Conservation (phyloP, 805 yeast species). For the Teunomyces kruisii region DNA sequence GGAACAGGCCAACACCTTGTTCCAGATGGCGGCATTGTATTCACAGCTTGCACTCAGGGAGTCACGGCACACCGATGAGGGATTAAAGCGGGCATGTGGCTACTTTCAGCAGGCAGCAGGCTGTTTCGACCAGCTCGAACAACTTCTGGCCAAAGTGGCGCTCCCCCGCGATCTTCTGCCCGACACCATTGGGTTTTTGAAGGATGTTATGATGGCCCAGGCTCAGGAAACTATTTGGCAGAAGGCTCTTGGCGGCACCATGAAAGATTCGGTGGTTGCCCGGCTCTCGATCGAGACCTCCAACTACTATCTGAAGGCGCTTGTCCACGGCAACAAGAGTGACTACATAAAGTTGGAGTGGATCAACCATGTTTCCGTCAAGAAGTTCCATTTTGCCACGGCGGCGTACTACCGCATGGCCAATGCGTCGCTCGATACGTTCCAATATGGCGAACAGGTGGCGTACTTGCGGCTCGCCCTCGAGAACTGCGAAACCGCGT, state of each 20-base stretch:
- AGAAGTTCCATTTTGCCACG: slow-evolving; percentile 64
- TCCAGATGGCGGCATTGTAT: slow-evolving; percentile 66
- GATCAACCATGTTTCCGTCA: slow-evolving; percentile 60
- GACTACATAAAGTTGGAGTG: slow-evolving; percentile 57
- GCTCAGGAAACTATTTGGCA: slow-evolving; percentile 89
- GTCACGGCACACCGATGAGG: slow-evolving; percentile 48
- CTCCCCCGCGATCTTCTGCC: slow-evolving; percentile 47
- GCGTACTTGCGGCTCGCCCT: slow-evolving; percentile 51
- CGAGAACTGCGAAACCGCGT: slow-evolving; percentile 35
- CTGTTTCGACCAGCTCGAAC: slow-evolving; percentile 43
- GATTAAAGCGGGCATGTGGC: slow-evolving; percentile 60
- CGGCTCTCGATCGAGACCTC: slow-evolving; percentile 65
- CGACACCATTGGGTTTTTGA: slow-evolving; percentile 51
- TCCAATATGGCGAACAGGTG: slow-evolving; percentile 72
- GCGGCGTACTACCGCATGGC: slow-evolving; percentile 70
- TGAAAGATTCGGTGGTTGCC: slow-evolving; percentile 62
- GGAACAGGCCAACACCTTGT: slow-evolving; percentile 64
- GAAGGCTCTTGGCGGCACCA: slow-evolving; percentile 50
- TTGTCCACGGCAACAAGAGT: slow-evolving; percentile 39
- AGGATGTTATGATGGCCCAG: slow-evolving; percentile 66
- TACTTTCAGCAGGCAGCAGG: slow-evolving; percentile 76
- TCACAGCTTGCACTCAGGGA: slow-evolving; percentile 54
- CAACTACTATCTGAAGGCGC: slow-evolving; percentile 51
- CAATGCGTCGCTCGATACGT: slow-evolving; percentile 41
- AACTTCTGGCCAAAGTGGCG: slow-evolving; percentile 8